phyloP scores from a whole-genome alignment of 768 basidiomycete species.

The Mycena floridula region DNA sequence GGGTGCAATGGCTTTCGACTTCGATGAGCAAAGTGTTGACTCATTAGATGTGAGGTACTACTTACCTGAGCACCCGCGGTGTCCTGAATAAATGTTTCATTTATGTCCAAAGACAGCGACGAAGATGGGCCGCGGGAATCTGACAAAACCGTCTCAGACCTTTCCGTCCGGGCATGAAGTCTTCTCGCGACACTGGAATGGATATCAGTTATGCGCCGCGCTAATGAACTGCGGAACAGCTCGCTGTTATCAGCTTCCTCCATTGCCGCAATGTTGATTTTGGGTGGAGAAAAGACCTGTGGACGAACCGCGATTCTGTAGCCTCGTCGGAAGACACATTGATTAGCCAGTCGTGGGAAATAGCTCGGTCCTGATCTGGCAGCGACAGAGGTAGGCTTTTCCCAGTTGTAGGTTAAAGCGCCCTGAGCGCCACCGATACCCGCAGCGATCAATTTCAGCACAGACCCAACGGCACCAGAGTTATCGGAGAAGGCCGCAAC shows the following conservation, averaged over 20 bases:
- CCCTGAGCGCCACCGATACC: not conserved
- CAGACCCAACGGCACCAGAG: not conserved
- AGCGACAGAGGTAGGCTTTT: not conserved
- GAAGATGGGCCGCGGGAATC: too few relatives aligned
- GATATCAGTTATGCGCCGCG: not conserved
- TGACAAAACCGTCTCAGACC: too few relatives aligned
- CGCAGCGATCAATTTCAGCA: constrained; percentile 1
- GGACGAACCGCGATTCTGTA: not conserved
- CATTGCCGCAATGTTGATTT: not conserved
- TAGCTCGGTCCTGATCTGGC: not conserved
- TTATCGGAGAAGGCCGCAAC: not conserved
- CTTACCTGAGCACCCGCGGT: not conserved
- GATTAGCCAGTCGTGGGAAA: not conserved
- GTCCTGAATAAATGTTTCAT: too few relatives aligned
- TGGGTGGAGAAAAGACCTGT: not conserved
- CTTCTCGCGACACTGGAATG: too few relatives aligned
- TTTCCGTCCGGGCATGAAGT: too few relatives aligned
- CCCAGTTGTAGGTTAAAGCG: not conserved
- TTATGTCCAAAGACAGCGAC: too few relatives aligned
- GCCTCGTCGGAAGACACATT: not conserved
- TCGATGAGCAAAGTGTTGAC: not conserved
- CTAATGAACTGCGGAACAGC: not conserved
- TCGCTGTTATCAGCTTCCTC: not conserved
- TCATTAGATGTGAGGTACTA: not conserved
- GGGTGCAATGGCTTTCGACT: not conserved